Base-by-base conservation (phyloP, 441 rosid species). In the Syzygium syzygioides region DNA sequence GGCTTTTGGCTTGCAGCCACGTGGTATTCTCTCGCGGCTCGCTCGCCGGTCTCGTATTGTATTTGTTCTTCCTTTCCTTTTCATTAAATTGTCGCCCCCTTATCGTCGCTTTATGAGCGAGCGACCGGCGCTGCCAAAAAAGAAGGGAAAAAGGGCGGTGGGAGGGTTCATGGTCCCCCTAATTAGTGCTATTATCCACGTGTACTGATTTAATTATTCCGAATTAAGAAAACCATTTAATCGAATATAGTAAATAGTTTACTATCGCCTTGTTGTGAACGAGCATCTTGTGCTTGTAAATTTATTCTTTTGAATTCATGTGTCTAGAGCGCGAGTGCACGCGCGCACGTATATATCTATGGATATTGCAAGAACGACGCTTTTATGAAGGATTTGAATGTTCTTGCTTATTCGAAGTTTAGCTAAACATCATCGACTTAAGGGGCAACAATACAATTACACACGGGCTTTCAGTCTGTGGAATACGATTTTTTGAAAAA, bases 361-460 rank as follows among this genome's bases (percentile, higher is more conserved):
- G 17, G 1, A 4, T 37, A 37, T 71, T 20, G 28, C 3, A 0
- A 0, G 45, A 13, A 6, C 23, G 17, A 11, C 0, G 5, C 4
- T 1, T 1, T 71, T 71, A 37, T 20, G 41, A 20, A 37, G 17
- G 1, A 14, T 20, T 37, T 1, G 14, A 20, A 14, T 19, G 8
- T 1, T 23, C 23, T 71, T 37, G 5, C 1, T 71, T 20, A 12
- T 15, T 37, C 2, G 0, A 4, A 11, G 15, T 37, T 37, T 71
- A 37, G 1, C 37, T 5, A 20, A 37, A 12, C 3, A 6, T 25
- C n/a, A 6, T 71, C 2, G 9, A 23, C 23, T 23, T 37, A 25
- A 71, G 23, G 20, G 4, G 9, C 28, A 37, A 20, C 15, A 2
- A 41, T 37, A 23, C 5, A 4, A 23, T 23, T 25, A 9, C 23